These are phyloP conservation scores for Tylopilus intermedius DNA, from an alignment of 768 basidiomycete species.

Conservation along the genomic window DNA sequence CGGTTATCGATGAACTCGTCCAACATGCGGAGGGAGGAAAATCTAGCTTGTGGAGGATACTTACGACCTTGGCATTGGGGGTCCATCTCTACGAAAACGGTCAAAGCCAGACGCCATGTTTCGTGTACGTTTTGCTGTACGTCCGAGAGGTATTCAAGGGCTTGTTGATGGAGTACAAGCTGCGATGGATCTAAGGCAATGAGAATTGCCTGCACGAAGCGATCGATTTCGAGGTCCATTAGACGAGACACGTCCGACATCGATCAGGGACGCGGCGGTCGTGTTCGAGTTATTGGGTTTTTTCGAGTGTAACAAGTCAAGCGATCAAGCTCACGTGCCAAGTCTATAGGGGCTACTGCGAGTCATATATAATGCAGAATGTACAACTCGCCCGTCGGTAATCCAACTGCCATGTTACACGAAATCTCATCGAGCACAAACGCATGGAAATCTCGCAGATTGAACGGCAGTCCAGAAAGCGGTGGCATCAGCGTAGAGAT, in stretches of 20 bases:
- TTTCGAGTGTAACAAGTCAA: no score
- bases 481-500: constrained; percentile 38
- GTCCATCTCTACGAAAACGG: constrained; percentile 62
- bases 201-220: constrained; percentile 77
- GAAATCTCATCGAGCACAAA: constrained; percentile 54
- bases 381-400: constrained; percentile 52
- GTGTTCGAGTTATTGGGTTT: no score
- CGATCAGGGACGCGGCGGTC: constrained; percentile 8
- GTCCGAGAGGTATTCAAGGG: constrained; percentile 74
- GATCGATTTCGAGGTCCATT: constrained; percentile 76
- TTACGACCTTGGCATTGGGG: constrained; percentile 55
- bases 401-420: constrained; percentile 46
- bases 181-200: constrained; percentile 82
- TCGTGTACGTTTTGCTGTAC: constrained; percentile 71
- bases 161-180: constrained; percentile 72
- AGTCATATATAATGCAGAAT: constrained; percentile 32
- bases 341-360: constrained; percentile 17
- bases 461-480: constrained; percentile 49
- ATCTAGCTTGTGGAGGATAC: constrained; percentile 67
- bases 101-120: constrained; percentile 78
- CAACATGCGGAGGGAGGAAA: constrained; percentile 74
- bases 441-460: constrained; percentile 39
- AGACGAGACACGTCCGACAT: constrained; percentile 16
- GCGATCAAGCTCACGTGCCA: constrained; percentile 21
- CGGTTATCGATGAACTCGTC: constrained; percentile 80